Evolutionary conservation across 116 monocot species (phyloP), one percentile per base, ranked within the genome.

Genomic region (Dioscorea cayenensis): DNA sequence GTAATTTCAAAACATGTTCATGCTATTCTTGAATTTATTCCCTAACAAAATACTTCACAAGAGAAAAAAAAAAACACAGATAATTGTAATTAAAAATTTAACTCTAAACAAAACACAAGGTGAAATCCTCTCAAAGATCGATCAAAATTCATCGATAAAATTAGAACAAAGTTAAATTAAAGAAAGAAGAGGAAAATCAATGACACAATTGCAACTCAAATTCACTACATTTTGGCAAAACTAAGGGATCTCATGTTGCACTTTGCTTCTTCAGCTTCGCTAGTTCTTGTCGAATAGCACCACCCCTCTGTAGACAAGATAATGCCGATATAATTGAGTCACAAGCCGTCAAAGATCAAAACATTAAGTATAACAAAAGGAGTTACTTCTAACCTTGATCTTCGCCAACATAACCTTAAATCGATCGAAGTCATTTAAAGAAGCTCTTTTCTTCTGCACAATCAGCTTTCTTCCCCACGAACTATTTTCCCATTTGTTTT

Each of bases 321-420:
- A 62, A 21, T 23, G 62, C 5, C 22, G n/a, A 5, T 20, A 23
- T 22, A 11, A 62, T 21, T 12, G 6, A 21, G 23, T 62, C 9
- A 22, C 1, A 7, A 62, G 23, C 23, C 23, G 21, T 28, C 21
- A 27, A 23, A 7, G 0, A 62, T 61, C 6, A 9, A 19, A 9
- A 7, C 36, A 20, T 36, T 19, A n/a, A 59, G 43, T 18, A 71
- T 25, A 5, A 36, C 27, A 28, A 28, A 23, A 60, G 6, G 19
- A 32, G 17, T 1, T 23, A 20, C 35, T 6, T n/a, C 65, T 67
- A 3, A 92, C 92, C 92, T 92, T 93, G 49, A 93, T 85, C 75
- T 78, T 93, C 0, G 92, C 89, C 65, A 92, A 28, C 92, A 92
- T 92, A 63, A 92, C 84, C 79, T 92, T 89, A 75, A 92, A 92